Evolutionary conservation across 805 yeast species (phyloP).

Genomic region (Pichia nakasei): DNA sequence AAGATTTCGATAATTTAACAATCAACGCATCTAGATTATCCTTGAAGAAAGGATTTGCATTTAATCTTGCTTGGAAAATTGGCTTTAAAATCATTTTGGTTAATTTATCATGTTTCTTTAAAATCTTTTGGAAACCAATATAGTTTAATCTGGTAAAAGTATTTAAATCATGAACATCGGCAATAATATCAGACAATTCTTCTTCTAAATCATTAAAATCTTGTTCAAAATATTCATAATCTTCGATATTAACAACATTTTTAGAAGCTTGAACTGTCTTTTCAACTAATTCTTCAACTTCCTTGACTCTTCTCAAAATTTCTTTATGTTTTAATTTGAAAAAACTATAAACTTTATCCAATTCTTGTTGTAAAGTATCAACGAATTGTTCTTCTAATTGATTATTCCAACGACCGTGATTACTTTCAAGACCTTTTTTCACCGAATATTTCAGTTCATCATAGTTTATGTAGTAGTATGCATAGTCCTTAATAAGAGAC

Average conservation of each 20-base stretch:
- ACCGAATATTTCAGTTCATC: conserved; percentile 83
- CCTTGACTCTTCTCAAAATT: conserved; percentile 75
- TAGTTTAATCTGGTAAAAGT: conserved; percentile 89
- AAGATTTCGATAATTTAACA: conserved; percentile 79
- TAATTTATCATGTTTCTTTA: conserved; percentile 92
- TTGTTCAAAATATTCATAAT: conserved; percentile 38
- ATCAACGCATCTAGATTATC: conserved; percentile 87
- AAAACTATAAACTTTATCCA: conserved; percentile 89
- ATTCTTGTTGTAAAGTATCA: conserved; percentile 63
- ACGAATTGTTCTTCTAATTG: conserved; percentile 77
- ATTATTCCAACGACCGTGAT: conserved; percentile 62
- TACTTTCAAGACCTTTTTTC: conserved; percentile 52
- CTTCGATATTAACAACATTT: conserved; percentile 29
- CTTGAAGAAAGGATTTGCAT: conserved; percentile 91
- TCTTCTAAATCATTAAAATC: conserved; percentile 70
- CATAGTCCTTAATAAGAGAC: conserved; percentile 82
- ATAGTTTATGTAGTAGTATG: conserved; percentile 83
- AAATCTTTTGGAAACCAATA: conserved; percentile 93
- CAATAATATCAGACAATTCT: conserved; percentile 78
- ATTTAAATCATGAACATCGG: conserved; percentile 95
- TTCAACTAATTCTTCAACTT: conserved; percentile 64
- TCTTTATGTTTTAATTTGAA: conserved; percentile 84
- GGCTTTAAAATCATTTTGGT: conserved; percentile 79
- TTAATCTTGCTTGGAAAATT: conserved; percentile 84
- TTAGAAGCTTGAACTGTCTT: conserved; percentile 40